A percentile compares a stretch with the other conserved stretches of the same genome.
phyloP scores from a whole-genome alignment of 2,329 filamentous ascomycete species.

The Colletotrichum lini region DNA sequence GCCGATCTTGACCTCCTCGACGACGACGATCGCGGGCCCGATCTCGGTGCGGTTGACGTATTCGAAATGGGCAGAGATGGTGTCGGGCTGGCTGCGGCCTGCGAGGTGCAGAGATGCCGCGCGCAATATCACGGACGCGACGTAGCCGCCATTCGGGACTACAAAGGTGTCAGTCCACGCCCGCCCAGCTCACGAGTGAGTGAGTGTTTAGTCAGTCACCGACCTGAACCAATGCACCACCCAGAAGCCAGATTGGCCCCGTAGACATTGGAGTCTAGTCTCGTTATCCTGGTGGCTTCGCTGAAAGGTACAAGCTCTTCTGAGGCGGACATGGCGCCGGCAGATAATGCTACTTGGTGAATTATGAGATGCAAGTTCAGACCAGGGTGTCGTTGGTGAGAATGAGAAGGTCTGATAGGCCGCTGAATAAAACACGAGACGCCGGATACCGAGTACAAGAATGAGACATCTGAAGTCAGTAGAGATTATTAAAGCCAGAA shows the following conservation, averaged over 20 bases:
- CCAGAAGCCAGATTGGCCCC: conserved; percentile 43
- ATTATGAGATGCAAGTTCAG: neutral
- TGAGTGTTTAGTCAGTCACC: neutral
- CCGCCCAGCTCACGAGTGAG: neutral
- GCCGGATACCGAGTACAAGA: too few relatives aligned
- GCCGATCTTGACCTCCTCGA: conserved; percentile 60
- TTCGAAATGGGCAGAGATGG: conserved; percentile 57
- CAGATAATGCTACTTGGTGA: neutral
- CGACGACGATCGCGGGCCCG: conserved; percentile 55
- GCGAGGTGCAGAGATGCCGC: conserved; percentile 54
- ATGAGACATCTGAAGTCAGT: neutral
- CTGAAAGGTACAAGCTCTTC: conserved; percentile 42
- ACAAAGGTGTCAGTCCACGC: neutral
- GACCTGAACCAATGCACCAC: conserved; percentile 47
- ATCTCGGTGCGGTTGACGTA: conserved; percentile 56
- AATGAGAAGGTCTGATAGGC: neutral
- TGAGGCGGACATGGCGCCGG: conserved; percentile 10
- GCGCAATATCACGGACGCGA: conserved; percentile 57
- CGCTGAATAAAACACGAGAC: too few relatives aligned
- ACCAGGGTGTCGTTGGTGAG: too few relatives aligned
- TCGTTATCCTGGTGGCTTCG: conserved; percentile 44
- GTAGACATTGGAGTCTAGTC: conserved; percentile 46
- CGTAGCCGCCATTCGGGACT: conserved; percentile 64
- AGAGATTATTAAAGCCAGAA: neutral
- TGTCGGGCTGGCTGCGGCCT: conserved; percentile 53